These are phyloP conservation scores for Xerocomus brunneocitrinus DNA, from an alignment of 768 basidiomycete genomes.

Conservation along the genomic window DNA sequence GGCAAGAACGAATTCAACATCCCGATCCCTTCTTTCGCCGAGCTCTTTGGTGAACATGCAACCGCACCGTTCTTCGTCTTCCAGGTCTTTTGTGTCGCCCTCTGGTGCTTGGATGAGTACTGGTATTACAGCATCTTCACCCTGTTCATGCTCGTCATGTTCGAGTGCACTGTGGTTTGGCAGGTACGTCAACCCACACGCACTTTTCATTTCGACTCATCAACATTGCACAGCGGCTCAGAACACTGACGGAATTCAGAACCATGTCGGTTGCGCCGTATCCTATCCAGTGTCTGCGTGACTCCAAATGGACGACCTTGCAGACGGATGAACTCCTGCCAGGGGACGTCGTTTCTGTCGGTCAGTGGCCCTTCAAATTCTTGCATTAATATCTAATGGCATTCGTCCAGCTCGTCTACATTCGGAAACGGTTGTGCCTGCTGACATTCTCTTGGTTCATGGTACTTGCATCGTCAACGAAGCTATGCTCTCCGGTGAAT, in stretches of 20 bases:
- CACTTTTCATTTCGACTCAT: neutral
- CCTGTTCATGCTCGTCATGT: slow-evolving; percentile 95
- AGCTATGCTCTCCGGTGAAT: slow-evolving; percentile 98
- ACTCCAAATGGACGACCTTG: slow-evolving; percentile 73
- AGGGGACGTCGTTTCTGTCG: slow-evolving; percentile 81
- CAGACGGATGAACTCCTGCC: slow-evolving; percentile 87
- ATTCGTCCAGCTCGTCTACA: slow-evolving; percentile 50
- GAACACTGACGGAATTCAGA: slow-evolving; percentile 90
- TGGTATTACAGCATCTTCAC: slow-evolving; percentile 99
- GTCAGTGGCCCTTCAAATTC: slow-evolving; percentile 40
- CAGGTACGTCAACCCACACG: slow-evolving; percentile 55
- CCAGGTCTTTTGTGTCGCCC: slow-evolving; percentile 94
- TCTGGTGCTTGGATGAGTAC: slow-evolving; percentile 98
- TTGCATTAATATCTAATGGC: slow-evolving; percentile 1
- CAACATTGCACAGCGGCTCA: slow-evolving; percentile 59
- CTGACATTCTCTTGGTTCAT: slow-evolving; percentile 86
- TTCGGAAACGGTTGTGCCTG: slow-evolving; percentile 85
- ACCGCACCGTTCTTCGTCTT: slow-evolving; percentile 99
- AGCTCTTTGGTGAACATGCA: slow-evolving; percentile 92
- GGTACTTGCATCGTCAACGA: slow-evolving; percentile 98
- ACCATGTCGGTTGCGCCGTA: slow-evolving; percentile 96
- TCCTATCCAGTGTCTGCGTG: slow-evolving; percentile 76
- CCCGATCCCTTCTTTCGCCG: slow-evolving; percentile 90
- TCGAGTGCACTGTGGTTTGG: slow-evolving; percentile 98
- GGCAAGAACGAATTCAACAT: slow-evolving; percentile 96